These are phyloP conservation scores for Aspergillus sp. DNA, from an alignment of 2,329 filamentous ascomycete species.

Conservation along the genomic window DNA sequence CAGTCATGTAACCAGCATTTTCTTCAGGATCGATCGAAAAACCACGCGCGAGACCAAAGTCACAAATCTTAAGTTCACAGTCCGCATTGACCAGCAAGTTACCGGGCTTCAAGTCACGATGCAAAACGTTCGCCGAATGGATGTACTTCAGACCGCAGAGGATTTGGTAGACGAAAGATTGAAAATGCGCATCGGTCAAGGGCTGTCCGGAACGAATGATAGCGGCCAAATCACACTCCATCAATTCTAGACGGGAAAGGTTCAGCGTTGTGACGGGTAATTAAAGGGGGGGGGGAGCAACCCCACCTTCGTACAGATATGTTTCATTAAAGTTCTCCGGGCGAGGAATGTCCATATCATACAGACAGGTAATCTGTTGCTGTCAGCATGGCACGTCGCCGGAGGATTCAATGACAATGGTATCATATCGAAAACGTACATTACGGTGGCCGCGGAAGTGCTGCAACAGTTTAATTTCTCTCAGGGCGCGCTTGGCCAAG, in stretches of 20 bases:
- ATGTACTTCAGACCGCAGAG: constrained; percentile 98
- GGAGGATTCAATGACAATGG: background rate
- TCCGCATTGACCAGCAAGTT: constrained; percentile 97
- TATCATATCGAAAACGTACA: constrained; percentile 45
- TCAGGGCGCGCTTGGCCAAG: constrained; percentile 89
- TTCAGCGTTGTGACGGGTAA: background rate
- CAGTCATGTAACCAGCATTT: constrained; percentile 98
- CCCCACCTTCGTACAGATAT: constrained; percentile 91
- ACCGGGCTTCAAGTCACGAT: constrained; percentile 93
- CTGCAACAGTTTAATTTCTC: constrained; percentile 97
- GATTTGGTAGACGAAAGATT: constrained; percentile 99
- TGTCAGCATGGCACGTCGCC: constrained; percentile 29
- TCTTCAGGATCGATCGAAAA: constrained; percentile 97
- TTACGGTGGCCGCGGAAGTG: constrained; percentile 91
- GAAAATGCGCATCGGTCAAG: constrained; percentile 96
- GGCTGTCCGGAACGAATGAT: constrained; percentile 97
- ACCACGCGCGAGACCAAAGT: constrained; percentile 92
- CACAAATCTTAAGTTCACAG: constrained; percentile 98
- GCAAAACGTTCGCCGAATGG: constrained; percentile 94
- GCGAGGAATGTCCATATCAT: constrained; percentile 98
- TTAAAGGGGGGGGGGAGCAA: background rate
- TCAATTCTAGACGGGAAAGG: constrained; percentile 63
- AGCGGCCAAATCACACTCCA: constrained; percentile 97
- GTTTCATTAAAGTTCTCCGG: constrained; percentile 99
- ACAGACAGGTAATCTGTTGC: constrained; percentile 87